Base-by-base conservation (phyloP, 371 early-diverging fungal genomes). In the Umbelopsis sp. region DNA sequence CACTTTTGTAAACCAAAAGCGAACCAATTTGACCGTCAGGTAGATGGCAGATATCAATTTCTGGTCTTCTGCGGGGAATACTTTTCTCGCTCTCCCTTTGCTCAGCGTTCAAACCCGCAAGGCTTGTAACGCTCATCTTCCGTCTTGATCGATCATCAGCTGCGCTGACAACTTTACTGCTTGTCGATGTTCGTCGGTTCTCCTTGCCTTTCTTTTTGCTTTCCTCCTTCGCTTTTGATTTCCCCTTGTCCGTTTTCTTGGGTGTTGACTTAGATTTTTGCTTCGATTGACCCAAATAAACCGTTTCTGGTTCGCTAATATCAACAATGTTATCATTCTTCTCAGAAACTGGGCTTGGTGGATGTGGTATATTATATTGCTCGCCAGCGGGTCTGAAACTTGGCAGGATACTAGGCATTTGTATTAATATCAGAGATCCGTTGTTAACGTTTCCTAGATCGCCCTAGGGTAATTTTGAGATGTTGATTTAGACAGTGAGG, bases 11-110 rank as follows among this genome's bases (percentile, higher is more conserved):
- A 12, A 93, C 79, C 4, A 89, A 76, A 72, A 93, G 66, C 51
- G 86, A 86, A 20, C 93, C 93, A 38, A 90, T 78, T 63, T 86
- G 82, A 20, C 93, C 93, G 62, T 89, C 86, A 9, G 82, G 80
- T 70, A 78, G 67, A 11, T 77, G 81, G 7, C 71, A 74, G 18
- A 79, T 64, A 0, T 67, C 70, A 22, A 83, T 66, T 5, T 76
- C 72, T 32, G 65, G 63, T 80, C 80, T 29, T 18, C 35, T 11
- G 14, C 18, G 76, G 37, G 79, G 44, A 0, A 73, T 53, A 46
- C 73, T 72, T 65, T 38, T 87, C 77, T 72, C 57, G 1, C 4
- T 12, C 18, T 57, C 35, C 6, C 5, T 57, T 8, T 12, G 20
- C 50, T 32, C 50, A 4, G 24, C 63, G 52, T 12, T 41, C 41